Evolutionary conservation across 768 basidiomycete species (phyloP), one percentile per base, ranked within the genome.

Genomic region (Epithele typhae): DNA sequence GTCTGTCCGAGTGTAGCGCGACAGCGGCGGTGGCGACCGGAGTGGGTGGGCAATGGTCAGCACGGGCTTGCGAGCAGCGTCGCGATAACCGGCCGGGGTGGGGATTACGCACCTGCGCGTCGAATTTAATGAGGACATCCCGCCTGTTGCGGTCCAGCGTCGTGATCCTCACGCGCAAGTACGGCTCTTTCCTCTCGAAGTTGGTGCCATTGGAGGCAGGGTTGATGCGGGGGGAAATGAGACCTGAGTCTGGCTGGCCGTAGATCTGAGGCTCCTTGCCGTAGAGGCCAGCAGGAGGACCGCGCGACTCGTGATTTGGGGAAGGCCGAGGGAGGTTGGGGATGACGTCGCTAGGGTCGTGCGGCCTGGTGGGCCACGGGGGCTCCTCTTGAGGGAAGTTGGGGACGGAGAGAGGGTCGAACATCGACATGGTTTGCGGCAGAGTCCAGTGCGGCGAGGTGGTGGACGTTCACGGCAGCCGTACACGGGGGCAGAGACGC

Each of bases 141-240:
- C 94, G 78, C 66, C 92, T 76, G 72, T 98, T 97, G 67, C 96
- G 79, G 68, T 99, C 96, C 60, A 99, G 64, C 12, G 84, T 88
- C 15, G 89, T 87, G 52, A 99, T 87, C 60, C 92, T 76, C 38
- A 95, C 89, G 60, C 91, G 76, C 49, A 99, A 74, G 65, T 91
- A 96, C 21, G 89, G 88, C 56, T 87, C 89, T 23, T 67, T 71
- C 67, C 78, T 86, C 70, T 92, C 90, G 55, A 77, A 86, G 49
- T 72, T 81, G 25, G 70, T 62, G 5, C 90, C 90, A 61, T 88
- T 90, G 0, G 82, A 73, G 22, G 76, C 74, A 2, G 77, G 71
- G 18, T 79, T 79, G 1, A 79, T 74, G 45, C 77, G 67, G 10
- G 90, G 90, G 19, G 90, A 90, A 44, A 92, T 81, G 23, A 92